Evolutionary conservation across 371 early-diverging fungal genomes (phyloP).

Genomic region (Fennellomyces sp.): DNA sequence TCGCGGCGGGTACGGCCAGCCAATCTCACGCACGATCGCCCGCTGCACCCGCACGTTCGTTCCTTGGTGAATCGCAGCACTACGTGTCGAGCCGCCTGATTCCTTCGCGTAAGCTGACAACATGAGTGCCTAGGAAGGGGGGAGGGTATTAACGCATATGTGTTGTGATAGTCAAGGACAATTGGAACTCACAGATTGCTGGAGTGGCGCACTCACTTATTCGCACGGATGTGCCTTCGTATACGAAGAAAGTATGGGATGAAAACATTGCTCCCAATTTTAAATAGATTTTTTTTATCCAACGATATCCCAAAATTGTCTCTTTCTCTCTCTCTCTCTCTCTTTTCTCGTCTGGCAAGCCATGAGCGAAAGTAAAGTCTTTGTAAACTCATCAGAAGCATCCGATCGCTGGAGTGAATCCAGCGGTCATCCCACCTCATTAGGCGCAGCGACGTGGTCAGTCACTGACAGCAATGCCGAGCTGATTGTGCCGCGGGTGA

Average conservation of each 20-base stretch:
- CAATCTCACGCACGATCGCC: constrained; percentile 4
- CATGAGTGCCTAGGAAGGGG: not conserved
- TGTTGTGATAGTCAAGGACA: constrained; percentile 33
- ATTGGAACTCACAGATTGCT: constrained; percentile 43
- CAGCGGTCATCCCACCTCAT: not conserved
- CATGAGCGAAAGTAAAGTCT: constrained; percentile 10
- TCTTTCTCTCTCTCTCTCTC: not conserved
- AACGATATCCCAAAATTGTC: not conserved
- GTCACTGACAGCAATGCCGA: constrained; percentile 13
- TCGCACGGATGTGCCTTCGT: constrained; percentile 29
- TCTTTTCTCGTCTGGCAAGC: not conserved
- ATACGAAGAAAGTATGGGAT: constrained; percentile 21
- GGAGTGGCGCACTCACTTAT: constrained; percentile 32
- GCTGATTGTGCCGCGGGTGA: constrained; percentile 14
- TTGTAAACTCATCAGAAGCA: constrained; percentile 2
- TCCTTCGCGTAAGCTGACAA: constrained; percentile 18
- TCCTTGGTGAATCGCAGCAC: constrained; percentile 19
- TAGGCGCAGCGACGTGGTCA: constrained; percentile 7
- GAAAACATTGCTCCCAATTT: constrained; percentile 27
- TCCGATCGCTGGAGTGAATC: constrained; percentile 1
- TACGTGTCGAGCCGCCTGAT: constrained; percentile 20
- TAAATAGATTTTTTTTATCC: not conserved
- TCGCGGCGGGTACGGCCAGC: constrained; percentile 21
- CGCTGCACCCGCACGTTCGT: constrained; percentile 4
- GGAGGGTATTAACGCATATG: not conserved